These are phyloP conservation scores for Inosperma sp. DNA, from an alignment of 768 basidiomycete species.

Conservation along the genomic window DNA sequence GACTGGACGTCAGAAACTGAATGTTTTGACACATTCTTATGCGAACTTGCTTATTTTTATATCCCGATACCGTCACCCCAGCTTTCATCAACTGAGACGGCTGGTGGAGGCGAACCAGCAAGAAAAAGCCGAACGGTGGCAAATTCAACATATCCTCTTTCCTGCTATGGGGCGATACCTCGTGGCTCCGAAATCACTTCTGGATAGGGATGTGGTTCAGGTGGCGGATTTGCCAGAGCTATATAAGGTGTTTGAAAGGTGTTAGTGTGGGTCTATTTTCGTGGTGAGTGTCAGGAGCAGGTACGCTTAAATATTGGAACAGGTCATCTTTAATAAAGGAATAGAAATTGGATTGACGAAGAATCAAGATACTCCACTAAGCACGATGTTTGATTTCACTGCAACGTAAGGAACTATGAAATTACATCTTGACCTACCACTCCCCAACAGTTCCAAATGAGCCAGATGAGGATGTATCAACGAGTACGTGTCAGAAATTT, in stretches of 20 bases:
- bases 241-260: slow-evolving; percentile 93
- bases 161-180: slow-evolving; percentile 81
- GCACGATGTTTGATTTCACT: no score
- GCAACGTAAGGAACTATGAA: no score
- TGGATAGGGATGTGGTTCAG: slow-evolving; percentile 76
- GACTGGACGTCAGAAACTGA: slow-evolving; percentile 89
- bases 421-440: no score
- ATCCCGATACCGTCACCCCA: slow-evolving; percentile 50
- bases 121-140: slow-evolving; percentile 69
- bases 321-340: no score
- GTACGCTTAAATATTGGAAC: no score
- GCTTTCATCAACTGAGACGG: not conserved
- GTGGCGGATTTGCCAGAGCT: slow-evolving; percentile 87
- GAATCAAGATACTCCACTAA: no score
- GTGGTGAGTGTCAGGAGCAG: no score
- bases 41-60: slow-evolving; percentile 91
- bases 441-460: no score
- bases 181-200: slow-evolving; percentile 56
- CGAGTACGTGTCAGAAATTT: no score
- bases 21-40: slow-evolving; percentile 82
- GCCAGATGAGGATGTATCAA: no score
- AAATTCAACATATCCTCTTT: slow-evolving; percentile 87
- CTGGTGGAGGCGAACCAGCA: slow-evolving; percentile 33
- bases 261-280: no score
- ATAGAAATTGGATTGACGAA: no score